Conservation (phyloP, 345 rosid genomes). For the Mallotus nudiflorus region DNA sequence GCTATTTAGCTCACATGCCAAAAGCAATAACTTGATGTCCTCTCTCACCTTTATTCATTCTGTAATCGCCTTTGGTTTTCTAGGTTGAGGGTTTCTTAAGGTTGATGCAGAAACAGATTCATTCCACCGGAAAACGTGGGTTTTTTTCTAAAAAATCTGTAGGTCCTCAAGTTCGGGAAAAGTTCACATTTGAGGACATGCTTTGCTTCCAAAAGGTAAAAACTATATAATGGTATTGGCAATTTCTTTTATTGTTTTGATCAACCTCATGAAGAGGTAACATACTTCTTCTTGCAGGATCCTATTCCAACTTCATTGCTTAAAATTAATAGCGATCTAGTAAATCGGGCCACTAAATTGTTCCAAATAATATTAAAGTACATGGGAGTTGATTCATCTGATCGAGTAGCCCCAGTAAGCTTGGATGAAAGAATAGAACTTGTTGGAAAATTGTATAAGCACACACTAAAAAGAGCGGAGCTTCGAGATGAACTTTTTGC, state of each 20-base stretch:
- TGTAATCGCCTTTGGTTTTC: too few relatives aligned
- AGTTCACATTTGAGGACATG: slow-evolving; percentile 95
- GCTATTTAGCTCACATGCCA: not conserved
- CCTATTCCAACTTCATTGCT: slow-evolving; percentile 94
- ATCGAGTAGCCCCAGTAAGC: slow-evolving; percentile 63
- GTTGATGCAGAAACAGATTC: slow-evolving; percentile 95
- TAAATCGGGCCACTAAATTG: slow-evolving; percentile 80
- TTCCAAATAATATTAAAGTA: slow-evolving; percentile 86
- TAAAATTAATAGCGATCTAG: slow-evolving; percentile 75
- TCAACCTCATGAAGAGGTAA: slow-evolving; percentile 15
- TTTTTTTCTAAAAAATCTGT: slow-evolving; percentile 78
- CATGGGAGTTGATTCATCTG: slow-evolving; percentile 91
- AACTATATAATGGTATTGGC: not conserved
- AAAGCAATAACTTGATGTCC: not conserved
- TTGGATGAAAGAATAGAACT: slow-evolving; percentile 88
- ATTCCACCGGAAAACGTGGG: slow-evolving; percentile 83
- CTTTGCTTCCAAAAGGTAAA: slow-evolving; percentile 90
- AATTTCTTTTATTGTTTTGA: not conserved
- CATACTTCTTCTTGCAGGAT: slow-evolving; percentile 51
- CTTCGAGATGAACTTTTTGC: slow-evolving; percentile 97
- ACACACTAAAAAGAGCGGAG: slow-evolving; percentile 84
- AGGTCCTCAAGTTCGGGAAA: slow-evolving; percentile 73
- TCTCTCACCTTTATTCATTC: too few relatives aligned
- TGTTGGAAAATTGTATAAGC: slow-evolving; percentile 81
- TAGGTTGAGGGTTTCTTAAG: slow-evolving; percentile 88